Evolutionary conservation across 345 rosid species (phyloP).

Genomic region (Bretschneidera sinensis): DNA sequence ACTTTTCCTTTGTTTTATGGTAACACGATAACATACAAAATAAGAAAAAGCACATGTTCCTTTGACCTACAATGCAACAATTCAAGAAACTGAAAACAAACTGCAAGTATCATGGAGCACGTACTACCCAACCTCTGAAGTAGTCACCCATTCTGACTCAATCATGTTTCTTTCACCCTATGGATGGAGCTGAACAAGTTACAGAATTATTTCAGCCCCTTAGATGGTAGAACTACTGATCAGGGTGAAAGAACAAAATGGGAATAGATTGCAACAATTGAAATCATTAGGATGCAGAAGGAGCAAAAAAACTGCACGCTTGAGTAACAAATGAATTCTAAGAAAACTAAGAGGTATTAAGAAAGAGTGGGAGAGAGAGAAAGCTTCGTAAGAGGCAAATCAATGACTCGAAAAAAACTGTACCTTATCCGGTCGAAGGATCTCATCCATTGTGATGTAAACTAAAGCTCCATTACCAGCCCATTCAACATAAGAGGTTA

Average conservation of each 20-base stretch:
- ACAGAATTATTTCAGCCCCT: too few relatives aligned
- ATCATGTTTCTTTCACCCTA: neutral
- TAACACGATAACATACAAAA: too few relatives aligned
- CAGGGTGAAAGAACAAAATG: neutral
- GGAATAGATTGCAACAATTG: neutral
- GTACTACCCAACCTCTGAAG: neutral
- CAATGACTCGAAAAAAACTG: neutral
- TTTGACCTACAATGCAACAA: neutral
- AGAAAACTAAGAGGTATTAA: too few relatives aligned
- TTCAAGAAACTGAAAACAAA: neutral
- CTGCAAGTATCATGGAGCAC: neutral
- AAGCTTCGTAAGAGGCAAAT: neutral
- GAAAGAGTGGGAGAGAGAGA: neutral
- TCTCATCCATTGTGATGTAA: slow-evolving; percentile 79
- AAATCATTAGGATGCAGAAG: too few relatives aligned
- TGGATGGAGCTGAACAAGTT: neutral
- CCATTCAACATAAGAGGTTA: slow-evolving; percentile 62
- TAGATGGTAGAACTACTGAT: neutral
- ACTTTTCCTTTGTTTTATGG: neutral
- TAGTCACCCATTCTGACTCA: neutral
- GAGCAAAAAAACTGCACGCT: too few relatives aligned
- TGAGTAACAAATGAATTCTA: too few relatives aligned
- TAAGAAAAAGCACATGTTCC: neutral
- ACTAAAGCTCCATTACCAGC: slow-evolving; percentile 77
- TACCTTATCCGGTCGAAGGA: slow-evolving; percentile 87